A percentile compares a stretch with the other conserved stretches of the same genome.
Evolutionary conservation across 805 yeast genomes (phyloP).

Genomic region (Hanseniaspora nectarophila): DNA sequence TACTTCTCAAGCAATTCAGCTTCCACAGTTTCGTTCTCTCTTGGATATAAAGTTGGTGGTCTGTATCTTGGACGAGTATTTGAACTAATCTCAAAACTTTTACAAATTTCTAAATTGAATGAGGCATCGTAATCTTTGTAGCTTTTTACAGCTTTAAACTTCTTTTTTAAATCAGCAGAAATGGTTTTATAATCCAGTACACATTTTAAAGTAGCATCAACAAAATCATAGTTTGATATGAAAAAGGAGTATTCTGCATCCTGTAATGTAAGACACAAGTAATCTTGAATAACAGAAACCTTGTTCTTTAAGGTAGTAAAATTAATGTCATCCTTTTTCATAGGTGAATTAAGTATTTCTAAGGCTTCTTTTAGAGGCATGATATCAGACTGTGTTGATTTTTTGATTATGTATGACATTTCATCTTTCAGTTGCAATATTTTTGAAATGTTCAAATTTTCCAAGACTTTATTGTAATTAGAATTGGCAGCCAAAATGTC

Average conservation of each 20-base stretch:
- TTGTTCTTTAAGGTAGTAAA: background rate
- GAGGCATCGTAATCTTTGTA: background rate
- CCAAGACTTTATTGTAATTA: no score
- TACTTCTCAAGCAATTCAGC: background rate
- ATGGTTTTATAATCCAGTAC: background rate
- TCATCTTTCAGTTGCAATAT: background rate
- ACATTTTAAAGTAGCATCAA: background rate
- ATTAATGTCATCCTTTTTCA: background rate
- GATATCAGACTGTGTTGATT: background rate
- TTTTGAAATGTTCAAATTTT: no score
- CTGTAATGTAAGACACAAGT: background rate
- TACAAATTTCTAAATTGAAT: background rate
- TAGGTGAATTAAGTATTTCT: background rate
- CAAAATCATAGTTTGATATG: background rate
- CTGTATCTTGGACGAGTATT: background rate
- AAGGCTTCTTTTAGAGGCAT: background rate
- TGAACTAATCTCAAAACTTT: background rate
- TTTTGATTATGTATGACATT: no score
- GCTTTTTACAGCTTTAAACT: background rate
- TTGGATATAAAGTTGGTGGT: background rate
- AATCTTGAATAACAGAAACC: background rate
- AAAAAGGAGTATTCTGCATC: conserved; percentile 1
- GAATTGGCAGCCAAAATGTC: background rate
- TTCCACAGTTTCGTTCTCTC: background rate
- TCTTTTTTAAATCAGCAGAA: background rate